Conservation (phyloP, 345 rosid genomes). For the Euclidium syriacum region DNA sequence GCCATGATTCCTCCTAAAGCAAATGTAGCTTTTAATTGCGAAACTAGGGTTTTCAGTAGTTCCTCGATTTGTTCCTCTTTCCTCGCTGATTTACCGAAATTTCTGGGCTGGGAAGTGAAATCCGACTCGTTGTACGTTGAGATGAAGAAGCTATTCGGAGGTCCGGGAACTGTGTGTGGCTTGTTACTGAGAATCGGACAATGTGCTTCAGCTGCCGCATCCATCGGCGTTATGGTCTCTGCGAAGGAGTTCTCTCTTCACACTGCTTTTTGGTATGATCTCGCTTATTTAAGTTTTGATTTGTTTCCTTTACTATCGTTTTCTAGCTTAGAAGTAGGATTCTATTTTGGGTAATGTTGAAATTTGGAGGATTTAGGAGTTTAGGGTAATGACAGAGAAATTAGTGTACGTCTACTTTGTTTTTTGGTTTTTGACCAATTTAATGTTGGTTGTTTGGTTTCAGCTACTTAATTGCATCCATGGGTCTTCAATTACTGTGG, state of each 20-base stretch:
- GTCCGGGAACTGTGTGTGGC: constrained; percentile 83
- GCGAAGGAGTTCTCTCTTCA: constrained; percentile 47
- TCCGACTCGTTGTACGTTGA: not conserved
- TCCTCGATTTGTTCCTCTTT: constrained; percentile 16
- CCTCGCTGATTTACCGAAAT: not conserved
- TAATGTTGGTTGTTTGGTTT: not conserved
- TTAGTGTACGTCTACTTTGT: not conserved
- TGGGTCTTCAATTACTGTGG: constrained; percentile 93
- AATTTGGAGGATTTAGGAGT: not conserved
- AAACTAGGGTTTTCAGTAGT: constrained; percentile 22
- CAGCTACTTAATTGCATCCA: constrained; percentile 92
- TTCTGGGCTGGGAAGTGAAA: constrained; percentile 11
- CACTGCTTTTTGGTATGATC: constrained; percentile 77
- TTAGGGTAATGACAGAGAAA: not conserved
- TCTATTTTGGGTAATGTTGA: not conserved
- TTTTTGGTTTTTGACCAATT: not conserved
- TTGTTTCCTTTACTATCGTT: not conserved
- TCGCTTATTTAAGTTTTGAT: not conserved
- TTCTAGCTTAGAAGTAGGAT: not conserved
- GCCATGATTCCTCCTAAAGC: not conserved
- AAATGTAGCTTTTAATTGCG: constrained; percentile 21
- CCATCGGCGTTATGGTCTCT: constrained; percentile 68
- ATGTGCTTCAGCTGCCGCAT: constrained; percentile 69
- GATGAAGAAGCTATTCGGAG: constrained; percentile 77
- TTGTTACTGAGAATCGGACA: constrained; percentile 64